Evolutionary conservation across 108 stramenopile genomes (phyloP).

Genomic region (Bacterosira constricta): DNA sequence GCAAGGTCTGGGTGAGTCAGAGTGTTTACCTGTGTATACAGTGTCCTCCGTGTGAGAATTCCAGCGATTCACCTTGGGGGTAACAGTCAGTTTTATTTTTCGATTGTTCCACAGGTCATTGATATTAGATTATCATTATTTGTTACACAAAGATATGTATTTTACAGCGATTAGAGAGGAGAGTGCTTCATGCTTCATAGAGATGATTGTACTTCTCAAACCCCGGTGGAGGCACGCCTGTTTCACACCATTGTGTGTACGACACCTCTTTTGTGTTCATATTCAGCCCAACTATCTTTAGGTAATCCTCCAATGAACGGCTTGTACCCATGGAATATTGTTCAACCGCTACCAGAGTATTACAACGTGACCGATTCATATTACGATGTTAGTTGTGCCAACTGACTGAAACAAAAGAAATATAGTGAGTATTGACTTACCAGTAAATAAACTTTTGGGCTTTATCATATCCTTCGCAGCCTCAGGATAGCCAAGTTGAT

Average conservation of each 20-base stretch:
- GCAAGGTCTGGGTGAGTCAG: no score
- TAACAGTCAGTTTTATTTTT: no score
- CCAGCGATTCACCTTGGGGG: no score
- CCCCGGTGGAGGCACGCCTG: conserved; percentile 74
- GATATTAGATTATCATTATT: no score
- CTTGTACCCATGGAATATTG: conserved; percentile 84
- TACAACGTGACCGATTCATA: no score
- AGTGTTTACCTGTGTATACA: no score
- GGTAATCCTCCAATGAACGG: conserved; percentile 70
- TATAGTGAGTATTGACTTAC: conserved; percentile 6
- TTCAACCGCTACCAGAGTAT: conserved; percentile 55
- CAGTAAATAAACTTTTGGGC: conserved; percentile 62
- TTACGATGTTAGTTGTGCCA: no score
- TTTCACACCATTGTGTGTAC: conserved; percentile 82
- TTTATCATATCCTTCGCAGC: conserved; percentile 74
- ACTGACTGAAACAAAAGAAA: background rate
- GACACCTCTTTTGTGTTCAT: conserved; percentile 81
- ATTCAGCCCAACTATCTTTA: conserved; percentile 79
- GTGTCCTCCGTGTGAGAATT: no score
- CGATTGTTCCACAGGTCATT: no score
- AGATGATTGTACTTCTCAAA: conserved; percentile 69
- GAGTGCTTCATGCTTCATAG: conserved; percentile 41
- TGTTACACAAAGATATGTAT: no score
- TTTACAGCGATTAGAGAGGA: no score
- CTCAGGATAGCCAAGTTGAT: conserved; percentile 89